Percentiles rank a stretch among this genome's conserved stretches.
These are phyloP conservation scores for Houttuynia cordata DNA, from an alignment of 164 flowering plant species.

Conservation along the genomic window DNA sequence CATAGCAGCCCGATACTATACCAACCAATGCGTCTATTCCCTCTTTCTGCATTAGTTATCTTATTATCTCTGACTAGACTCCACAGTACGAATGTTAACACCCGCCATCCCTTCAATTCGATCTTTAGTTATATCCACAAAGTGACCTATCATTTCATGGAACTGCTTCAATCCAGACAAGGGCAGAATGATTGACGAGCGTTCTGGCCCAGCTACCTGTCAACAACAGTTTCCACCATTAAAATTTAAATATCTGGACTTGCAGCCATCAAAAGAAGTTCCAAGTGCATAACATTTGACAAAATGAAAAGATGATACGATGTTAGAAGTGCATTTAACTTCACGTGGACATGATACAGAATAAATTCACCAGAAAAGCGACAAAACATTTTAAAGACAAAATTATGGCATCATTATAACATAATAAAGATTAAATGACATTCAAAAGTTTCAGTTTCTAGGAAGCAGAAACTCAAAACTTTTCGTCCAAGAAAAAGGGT, in stretches of 20 bases:
- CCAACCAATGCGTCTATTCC: too few relatives aligned
- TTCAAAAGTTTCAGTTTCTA: too few relatives aligned
- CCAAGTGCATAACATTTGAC: background rate
- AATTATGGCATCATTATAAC: too few relatives aligned
- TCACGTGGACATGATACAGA: too few relatives aligned
- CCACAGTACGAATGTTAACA: slow-evolving; percentile 75
- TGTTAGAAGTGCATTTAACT: too few relatives aligned
- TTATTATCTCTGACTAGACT: slow-evolving; percentile 70
- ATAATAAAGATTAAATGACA: too few relatives aligned
- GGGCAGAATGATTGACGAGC: slow-evolving; percentile 93
- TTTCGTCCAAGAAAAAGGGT: too few relatives aligned
- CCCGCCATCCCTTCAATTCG: slow-evolving; percentile 77
- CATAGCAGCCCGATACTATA: too few relatives aligned
- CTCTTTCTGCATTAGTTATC: background rate
- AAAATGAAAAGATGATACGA: background rate
- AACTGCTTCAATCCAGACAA: slow-evolving; percentile 84
- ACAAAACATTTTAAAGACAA: too few relatives aligned
- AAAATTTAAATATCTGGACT: background rate
- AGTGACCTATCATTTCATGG: slow-evolving; percentile 84
- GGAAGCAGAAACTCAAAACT: too few relatives aligned
- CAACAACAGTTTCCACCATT: background rate
- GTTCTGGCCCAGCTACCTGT: slow-evolving; percentile 93
- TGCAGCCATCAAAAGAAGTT: too few relatives aligned
- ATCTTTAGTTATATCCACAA: slow-evolving; percentile 88
- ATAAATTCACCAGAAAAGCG: too few relatives aligned